These are phyloP conservation scores for Saccharomyces paradoxus DNA, from an alignment of 805 yeast genomes.

Conservation along the genomic window DNA sequence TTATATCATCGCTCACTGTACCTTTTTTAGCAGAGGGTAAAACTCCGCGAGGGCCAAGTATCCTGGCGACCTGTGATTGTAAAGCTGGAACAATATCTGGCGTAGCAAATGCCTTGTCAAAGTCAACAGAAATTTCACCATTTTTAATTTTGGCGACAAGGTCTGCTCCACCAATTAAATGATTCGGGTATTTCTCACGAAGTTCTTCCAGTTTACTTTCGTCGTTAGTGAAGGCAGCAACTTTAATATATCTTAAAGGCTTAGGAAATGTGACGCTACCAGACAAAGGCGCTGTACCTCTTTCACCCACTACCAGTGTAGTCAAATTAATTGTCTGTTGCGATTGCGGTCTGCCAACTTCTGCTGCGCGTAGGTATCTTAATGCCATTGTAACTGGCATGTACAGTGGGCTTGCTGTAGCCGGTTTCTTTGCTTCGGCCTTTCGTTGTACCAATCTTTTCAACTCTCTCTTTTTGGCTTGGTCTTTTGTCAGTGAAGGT, in stretches of 20 bases:
- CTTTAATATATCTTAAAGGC: conserved; percentile 55
- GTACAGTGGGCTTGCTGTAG: conserved; percentile 51
- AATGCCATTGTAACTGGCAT: conserved; percentile 68
- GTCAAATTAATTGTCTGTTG: conserved; percentile 64
- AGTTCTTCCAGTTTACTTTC: conserved; percentile 47
- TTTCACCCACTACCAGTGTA: conserved; percentile 58
- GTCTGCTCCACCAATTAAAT: conserved; percentile 63
- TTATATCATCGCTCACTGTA: conserved; percentile 67
- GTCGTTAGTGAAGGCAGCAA: conserved; percentile 60
- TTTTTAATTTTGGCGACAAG: conserved; percentile 53
- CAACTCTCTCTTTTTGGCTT: conserved; percentile 30
- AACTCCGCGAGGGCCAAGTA: conserved; percentile 80
- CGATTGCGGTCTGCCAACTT: conserved; percentile 73
- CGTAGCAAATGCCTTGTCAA: conserved; percentile 76
- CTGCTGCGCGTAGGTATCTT: conserved; percentile 76
- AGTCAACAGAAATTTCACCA: conserved; percentile 43
- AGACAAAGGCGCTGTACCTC: conserved; percentile 65
- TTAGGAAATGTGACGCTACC: conserved; percentile 70
- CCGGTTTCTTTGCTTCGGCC: conserved; percentile 34
- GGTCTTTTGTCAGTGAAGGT: conserved; percentile 21
- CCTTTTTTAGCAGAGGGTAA: conserved; percentile 85
- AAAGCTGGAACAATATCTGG: conserved; percentile 67
- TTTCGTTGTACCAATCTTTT: conserved; percentile 32
- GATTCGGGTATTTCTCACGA: conserved; percentile 47
- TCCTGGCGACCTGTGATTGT: conserved; percentile 58